These are phyloP conservation scores for Dysphania ambrosioides DNA, from an alignment of 148 eudicot species.

Conservation along the genomic window DNA sequence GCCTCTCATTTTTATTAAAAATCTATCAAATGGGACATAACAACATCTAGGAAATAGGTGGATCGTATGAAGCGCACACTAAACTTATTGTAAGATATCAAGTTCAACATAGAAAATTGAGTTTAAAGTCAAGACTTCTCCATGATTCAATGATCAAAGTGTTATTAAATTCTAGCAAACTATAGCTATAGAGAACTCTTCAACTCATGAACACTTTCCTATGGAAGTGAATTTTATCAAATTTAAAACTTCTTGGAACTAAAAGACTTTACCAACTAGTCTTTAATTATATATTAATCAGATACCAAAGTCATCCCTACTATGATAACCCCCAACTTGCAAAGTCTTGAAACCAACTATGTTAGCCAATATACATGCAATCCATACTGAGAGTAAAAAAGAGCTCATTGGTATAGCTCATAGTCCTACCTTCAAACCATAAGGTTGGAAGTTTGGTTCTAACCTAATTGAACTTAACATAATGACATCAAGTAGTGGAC, in stretches of 20 bases:
- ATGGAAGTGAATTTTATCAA: neutral
- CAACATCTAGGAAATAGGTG: too few relatives aligned
- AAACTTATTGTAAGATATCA: constrained; percentile 2
- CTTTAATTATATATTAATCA: neutral
- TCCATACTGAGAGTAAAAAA: too few relatives aligned
- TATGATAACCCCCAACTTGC: too few relatives aligned
- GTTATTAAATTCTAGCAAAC: neutral
- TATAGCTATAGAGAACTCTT: neutral
- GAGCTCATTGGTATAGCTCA: too few relatives aligned
- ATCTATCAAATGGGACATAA: too few relatives aligned
- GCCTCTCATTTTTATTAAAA: neutral
- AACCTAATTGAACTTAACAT: too few relatives aligned
- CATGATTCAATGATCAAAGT: neutral
- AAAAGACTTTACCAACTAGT: too few relatives aligned
- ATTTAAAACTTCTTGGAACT: neutral
- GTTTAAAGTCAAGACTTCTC: neutral
- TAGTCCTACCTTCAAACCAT: too few relatives aligned
- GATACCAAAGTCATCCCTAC: neutral
- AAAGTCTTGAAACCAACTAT: too few relatives aligned
- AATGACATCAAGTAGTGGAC: too few relatives aligned
- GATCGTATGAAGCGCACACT: neutral
- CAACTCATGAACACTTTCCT: neutral
- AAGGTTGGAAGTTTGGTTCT: too few relatives aligned
- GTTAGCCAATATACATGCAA: too few relatives aligned
- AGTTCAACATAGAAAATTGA: neutral